These are phyloP conservation scores for Polytolypa hystricis DNA, from an alignment of 2,329 filamentous ascomycete genomes.

Conservation along the genomic window DNA sequence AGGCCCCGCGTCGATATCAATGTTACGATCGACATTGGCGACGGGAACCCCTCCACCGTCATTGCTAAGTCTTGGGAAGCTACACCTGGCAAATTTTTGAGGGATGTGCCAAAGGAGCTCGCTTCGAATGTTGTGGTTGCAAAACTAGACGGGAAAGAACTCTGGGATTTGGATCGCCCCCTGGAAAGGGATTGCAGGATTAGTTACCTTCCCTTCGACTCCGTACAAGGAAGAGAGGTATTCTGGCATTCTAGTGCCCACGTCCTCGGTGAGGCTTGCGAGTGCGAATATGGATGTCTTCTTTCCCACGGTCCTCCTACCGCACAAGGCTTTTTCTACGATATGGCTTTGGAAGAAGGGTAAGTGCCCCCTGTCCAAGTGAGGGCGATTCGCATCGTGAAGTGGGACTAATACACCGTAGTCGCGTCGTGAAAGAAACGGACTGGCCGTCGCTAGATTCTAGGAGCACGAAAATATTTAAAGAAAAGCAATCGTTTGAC, in stretches of 20 bases:
- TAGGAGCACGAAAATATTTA: constrained; percentile 72
- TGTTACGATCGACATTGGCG: constrained; percentile 37
- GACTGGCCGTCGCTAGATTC: constrained; percentile 82
- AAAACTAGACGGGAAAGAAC: constrained; percentile 62
- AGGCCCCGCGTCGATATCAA: constrained; percentile 36
- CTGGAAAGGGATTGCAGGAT: constrained; percentile 80
- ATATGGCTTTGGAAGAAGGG: constrained; percentile 74
- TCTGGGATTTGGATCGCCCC: constrained; percentile 90
- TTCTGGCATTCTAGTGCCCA: constrained; percentile 98
- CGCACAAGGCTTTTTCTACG: constrained; percentile 90
- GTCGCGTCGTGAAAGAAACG: constrained; percentile 54
- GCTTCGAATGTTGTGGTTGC: constrained; percentile 76
- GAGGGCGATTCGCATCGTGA: too few relatives aligned
- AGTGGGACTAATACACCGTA: too few relatives aligned
- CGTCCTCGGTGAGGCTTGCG: constrained; percentile 86
- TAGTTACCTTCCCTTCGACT: constrained; percentile 72
- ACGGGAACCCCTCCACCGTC: constrained; percentile 30
- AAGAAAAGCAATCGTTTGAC: constrained; percentile 94
- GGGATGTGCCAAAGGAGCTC: constrained; percentile 74
- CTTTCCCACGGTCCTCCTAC: constrained; percentile 91
- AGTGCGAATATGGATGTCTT: constrained; percentile 80
- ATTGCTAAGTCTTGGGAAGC: constrained; percentile 80
- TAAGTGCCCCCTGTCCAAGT: too few relatives aligned
- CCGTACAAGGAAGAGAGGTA: constrained; percentile 70
- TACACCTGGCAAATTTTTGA: constrained; percentile 66